phyloP scores from a whole-genome alignment of 768 basidiomycete genomes.

The Lyophyllum decastes region DNA sequence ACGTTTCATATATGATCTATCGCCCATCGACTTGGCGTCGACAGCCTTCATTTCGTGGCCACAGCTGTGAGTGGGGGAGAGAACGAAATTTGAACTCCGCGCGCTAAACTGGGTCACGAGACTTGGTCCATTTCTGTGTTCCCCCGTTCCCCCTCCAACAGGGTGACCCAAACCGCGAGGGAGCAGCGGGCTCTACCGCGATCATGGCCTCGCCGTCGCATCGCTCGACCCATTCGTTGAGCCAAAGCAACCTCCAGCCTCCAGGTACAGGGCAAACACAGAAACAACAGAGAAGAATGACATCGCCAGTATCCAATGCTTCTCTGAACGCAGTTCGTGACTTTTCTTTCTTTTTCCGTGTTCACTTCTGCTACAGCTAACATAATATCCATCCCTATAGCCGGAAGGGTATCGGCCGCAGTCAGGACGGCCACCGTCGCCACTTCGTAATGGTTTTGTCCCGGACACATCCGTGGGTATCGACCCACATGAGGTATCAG shows the following conservation, averaged over 20 bases:
- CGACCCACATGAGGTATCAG: conserved; percentile 46
- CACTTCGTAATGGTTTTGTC: conserved; percentile 65
- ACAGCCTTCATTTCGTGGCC: no score
- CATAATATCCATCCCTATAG: conserved; percentile 20
- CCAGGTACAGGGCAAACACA: conserved; percentile 9
- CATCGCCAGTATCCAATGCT: conserved; percentile 23
- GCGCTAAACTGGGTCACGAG: neutral
- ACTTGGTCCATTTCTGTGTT: neutral
- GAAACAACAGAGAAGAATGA: conserved; percentile 27
- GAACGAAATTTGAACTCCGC: neutral
- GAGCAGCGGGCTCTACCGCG: conserved; percentile 9
- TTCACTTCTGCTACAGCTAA: neutral
- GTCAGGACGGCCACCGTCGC: conserved; percentile 64
- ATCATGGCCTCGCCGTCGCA: conserved; percentile 23
- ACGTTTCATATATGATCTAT: neutral
- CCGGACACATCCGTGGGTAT: conserved; percentile 60
- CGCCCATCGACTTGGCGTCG: no score
- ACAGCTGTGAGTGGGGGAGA: no score
- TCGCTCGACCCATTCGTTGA: conserved; percentile 22
- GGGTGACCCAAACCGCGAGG: conserved; percentile 2
- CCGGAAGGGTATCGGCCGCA: conserved; percentile 40
- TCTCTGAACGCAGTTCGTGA: conserved; percentile 21
- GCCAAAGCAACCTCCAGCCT: conserved; percentile 20
- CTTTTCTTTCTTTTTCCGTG: neutral
- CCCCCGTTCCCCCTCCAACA: no score